Evolutionary conservation across 306 rosid species (phyloP).

Genomic region (Corylus avellana): DNA sequence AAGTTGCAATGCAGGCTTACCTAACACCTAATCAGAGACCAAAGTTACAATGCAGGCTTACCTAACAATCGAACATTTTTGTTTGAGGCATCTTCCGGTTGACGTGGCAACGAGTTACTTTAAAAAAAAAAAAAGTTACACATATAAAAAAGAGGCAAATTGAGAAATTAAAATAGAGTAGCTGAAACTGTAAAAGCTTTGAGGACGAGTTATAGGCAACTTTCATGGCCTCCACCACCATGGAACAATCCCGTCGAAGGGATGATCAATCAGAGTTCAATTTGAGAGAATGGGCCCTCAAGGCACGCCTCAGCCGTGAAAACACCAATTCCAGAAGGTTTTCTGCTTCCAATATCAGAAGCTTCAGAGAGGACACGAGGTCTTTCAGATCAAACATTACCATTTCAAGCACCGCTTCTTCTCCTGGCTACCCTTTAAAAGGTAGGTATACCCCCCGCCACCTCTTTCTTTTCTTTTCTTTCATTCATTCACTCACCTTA

Average conservation of each 20-base stretch:
- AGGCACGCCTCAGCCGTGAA: constrained; percentile 51
- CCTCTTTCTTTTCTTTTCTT: neutral
- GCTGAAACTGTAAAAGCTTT: constrained; percentile 6
- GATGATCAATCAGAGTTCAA: constrained; percentile 70
- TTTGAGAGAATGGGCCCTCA: constrained; percentile 67
- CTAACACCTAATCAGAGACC: no score
- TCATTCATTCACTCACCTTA: neutral
- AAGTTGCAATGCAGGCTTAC: no score
- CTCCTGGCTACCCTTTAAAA: constrained; percentile 76
- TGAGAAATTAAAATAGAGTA: neutral
- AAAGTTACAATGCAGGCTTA: no score
- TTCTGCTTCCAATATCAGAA: constrained; percentile 84
- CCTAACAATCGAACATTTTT: no score
- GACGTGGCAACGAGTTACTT: no score
- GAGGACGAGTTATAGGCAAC: constrained; percentile 7
- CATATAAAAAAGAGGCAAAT: constrained; percentile 5
- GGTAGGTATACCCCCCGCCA: constrained; percentile 33
- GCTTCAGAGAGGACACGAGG: constrained; percentile 77
- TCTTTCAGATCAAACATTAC: constrained; percentile 82
- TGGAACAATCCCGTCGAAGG: constrained; percentile 48
- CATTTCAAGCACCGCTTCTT: constrained; percentile 88
- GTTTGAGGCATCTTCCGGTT: no score
- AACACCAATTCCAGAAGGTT: constrained; percentile 66
- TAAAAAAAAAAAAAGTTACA: neutral
- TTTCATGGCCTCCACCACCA: constrained; percentile 40